Evolutionary conservation across 2,329 filamentous ascomycete genomes (phyloP), one percentile per base, ranked within the genome.

Genomic region (Xylariaceae sp.): DNA sequence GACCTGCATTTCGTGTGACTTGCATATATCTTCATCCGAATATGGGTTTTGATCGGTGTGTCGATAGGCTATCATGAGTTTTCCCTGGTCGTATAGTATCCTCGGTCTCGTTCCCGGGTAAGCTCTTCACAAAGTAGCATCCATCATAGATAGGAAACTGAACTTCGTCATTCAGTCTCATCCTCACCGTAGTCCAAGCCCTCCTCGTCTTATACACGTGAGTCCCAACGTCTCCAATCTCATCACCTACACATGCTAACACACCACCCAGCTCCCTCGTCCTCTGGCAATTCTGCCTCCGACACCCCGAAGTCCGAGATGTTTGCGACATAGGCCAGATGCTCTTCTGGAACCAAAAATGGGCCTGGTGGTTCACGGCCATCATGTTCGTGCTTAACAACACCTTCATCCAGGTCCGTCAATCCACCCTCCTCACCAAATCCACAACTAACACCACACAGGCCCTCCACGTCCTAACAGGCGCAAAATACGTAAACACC

Each of bases 291-390:
- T 96, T 96, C 70, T 97, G 92, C 72, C 77, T 97, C 59, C 85
- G 91, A 52, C 91, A 97, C 70, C 92, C 92, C 0, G 90, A 97
- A 73, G 87, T 96, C 61, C 87, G 91, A 67, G 92, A 97, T 76
- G 90, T 96, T 11, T 96, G 92, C 72, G 92, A 97, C 72, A 89
- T 97, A 71, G 92, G 92, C n/a, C 90, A 96, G 74, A 92, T 92
- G 82, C 83, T 97, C 18, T 96, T 96, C 75, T 95, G 88, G 87
- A 87, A 88, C 65, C 86, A 90, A 73, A 85, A 82, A 61, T 90
- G 88, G 83, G 84, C 82, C 2, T 87, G 84, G 84, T 87, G 81
- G 72, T 78, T 77, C 35, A 87, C 84, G 0, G 92, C 90, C 1
- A 76, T 90, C 72, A 96, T 96, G 89, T 97, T 97, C 74, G 77